Base-by-base conservation (phyloP, 2,329 filamentous ascomycete genomes). In the Xylaria sp. region DNA sequence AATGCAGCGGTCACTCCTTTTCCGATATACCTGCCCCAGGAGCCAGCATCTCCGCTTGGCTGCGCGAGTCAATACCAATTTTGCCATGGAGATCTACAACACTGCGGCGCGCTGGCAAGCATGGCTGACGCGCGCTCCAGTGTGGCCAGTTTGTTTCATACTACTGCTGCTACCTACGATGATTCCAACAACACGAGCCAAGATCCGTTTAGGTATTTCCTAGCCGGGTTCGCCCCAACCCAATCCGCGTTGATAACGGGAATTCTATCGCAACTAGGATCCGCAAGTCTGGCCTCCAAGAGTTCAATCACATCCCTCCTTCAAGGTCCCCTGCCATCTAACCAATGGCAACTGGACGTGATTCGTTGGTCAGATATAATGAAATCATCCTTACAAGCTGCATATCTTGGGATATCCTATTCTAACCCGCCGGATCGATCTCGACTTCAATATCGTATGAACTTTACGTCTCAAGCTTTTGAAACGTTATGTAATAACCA, bases 301-400 rank as follows among this genome's bases (percentile, higher is more conserved):
- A 27, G 6, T 6, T 23, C n/a, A 5, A 19, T 57, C 9, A 8
- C 8, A 1, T 3, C 8, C 17, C 46, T 53, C 1, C 1, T 46
- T 2, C 61, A 64, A 44, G 46, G 53, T 2, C 40, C 48, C 1
- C 19, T 65, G 1, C 27, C 44, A 10, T 21, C 43, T 2, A 58
- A 63, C 11, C 63, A 65, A 40, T 63, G 63, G 60, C 57, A 65
- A 19, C 40, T 58, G 9, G 63, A 65, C n/a, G 48, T 63, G 1
- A 37, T n/a, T 19, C 25, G 31, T 19, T 47, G 23, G 27, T 29
- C 15, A n/a, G 9, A 47, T 13, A 31, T 47, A 11, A n/a, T 19
- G 3, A 29, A 17, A 17, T 11, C 27, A 7, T n/a, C 23, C 2
- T n/a, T 31, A 2, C 43, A 47, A 29, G 43, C 43, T 2, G 25